phyloP scores from a whole-genome alignment of 164 flowering plant genomes.

The Warburgia ugandensis region DNA sequence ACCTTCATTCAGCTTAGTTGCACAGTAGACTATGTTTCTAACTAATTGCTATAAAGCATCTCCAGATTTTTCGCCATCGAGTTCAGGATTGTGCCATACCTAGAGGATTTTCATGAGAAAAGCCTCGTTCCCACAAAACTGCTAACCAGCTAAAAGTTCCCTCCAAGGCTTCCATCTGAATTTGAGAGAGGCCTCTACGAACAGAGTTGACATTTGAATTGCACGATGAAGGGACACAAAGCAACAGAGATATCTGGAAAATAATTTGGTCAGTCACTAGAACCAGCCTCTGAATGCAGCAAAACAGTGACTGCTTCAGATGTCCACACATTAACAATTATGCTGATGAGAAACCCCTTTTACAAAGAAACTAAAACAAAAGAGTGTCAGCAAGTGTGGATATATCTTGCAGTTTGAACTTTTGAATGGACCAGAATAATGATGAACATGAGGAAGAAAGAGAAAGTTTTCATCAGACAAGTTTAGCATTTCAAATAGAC shows the following conservation, averaged over 20 bases:
- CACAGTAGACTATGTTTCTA: neutral
- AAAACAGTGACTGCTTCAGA: neutral
- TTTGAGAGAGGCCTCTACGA: conserved; percentile 19
- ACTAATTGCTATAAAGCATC: neutral
- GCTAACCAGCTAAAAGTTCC: conserved; percentile 67
- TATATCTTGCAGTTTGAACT: no score
- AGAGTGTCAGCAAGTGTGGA: no score
- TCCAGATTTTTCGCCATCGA: no score
- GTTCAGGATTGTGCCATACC: conserved; percentile 34
- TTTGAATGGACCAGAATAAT: no score
- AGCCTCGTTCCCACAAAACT: conserved; percentile 83
- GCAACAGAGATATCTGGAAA: conserved; percentile 56
- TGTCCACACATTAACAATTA: no score
- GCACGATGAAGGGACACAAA: conserved; percentile 27
- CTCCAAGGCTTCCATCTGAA: conserved; percentile 33
- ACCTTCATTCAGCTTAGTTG: neutral
- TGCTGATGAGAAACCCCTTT: no score
- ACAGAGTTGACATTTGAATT: conserved; percentile 19
- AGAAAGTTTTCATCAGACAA: no score
- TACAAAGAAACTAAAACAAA: no score
- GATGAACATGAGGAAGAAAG: no score
- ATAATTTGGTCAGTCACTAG: neutral
- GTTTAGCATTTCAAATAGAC: no score
- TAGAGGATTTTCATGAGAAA: conserved; percentile 87
- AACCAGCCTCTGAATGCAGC: neutral